A percentile compares a stretch with the other conserved stretches of the same genome.
Conservation (phyloP, 2,329 filamentous ascomycete genomes). For the Alternaria rosae region DNA sequence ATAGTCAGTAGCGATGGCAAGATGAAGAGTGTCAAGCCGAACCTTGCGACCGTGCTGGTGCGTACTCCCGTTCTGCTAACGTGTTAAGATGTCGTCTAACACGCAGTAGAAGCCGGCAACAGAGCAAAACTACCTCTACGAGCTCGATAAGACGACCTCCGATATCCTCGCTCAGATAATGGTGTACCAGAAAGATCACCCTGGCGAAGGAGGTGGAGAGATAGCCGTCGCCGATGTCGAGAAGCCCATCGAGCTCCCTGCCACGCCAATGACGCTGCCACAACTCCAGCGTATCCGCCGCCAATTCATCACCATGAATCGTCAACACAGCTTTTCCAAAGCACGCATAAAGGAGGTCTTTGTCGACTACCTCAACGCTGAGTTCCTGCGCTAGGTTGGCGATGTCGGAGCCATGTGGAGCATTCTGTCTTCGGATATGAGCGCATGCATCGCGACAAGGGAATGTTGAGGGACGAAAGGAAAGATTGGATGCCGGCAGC, state of each 20-base stretch:
- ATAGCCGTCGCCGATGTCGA: constrained; percentile 63
- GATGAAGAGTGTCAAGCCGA: constrained; percentile 72
- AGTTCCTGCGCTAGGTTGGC: constrained; percentile 41
- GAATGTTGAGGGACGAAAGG: background rate
- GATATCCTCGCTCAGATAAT: constrained; percentile 75
- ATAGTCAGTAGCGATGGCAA: constrained; percentile 67
- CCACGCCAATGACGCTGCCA: constrained; percentile 71
- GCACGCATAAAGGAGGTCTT: constrained; percentile 48
- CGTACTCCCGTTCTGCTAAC: constrained; percentile 15
- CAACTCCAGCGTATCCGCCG: constrained; percentile 79
- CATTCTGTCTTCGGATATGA: constrained; percentile 5
- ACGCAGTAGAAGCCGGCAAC: constrained; percentile 62
- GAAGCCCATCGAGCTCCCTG: constrained; percentile 70
- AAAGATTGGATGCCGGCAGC: background rate
- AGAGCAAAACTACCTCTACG: constrained; percentile 76
- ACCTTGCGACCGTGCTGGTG: constrained; percentile 74
- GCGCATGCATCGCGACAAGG: background rate
- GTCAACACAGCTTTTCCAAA: constrained; percentile 64
- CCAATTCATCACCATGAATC: constrained; percentile 78
- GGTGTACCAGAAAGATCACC: constrained; percentile 71
- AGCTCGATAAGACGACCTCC: constrained; percentile 80
- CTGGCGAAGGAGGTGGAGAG: constrained; percentile 66
- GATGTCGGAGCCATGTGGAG: background rate
- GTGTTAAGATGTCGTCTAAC: constrained; percentile 6
- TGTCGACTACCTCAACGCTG: constrained; percentile 50